Conservation (phyloP, 23 red algal genomes). For the Cyanidium caldarium region DNA sequence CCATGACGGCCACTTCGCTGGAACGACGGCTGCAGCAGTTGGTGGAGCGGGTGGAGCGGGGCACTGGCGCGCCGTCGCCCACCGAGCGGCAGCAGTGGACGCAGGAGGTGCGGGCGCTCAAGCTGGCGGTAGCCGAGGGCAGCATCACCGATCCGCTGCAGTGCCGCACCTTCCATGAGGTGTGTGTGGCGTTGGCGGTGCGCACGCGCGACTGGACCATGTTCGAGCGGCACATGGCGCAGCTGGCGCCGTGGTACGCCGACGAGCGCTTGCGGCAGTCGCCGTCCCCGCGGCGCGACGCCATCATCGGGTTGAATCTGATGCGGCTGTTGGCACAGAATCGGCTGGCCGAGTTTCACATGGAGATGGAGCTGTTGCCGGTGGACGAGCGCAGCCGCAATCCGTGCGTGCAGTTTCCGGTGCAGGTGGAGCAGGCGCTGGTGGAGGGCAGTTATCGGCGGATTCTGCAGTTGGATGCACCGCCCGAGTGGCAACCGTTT, state of each 20-base stretch:
- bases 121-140: neutral
- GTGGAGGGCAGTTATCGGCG: neutral
- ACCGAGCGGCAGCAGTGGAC: neutral
- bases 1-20: too few relatives aligned
- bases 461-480: neutral
- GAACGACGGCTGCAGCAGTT: neutral
- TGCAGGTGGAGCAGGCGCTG: conserved; percentile 5
- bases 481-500: neutral
- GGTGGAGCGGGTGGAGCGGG: neutral
- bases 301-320: conserved; percentile 69
- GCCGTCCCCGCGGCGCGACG: conserved; percentile 31
- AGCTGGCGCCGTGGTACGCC: conserved; percentile 64
- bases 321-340: conserved; percentile 84
- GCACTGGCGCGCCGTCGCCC: neutral
- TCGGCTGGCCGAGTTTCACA: conserved; percentile 87
- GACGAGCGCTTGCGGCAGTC: conserved; percentile 28
- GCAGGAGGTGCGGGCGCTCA: neutral
- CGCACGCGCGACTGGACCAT: conserved; percentile 23
- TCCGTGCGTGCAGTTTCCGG: neutral
- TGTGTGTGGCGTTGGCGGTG: neutral
- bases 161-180: neutral
- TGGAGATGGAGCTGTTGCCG: conserved; percentile 76
- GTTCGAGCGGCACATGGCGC: conserved; percentile 80
- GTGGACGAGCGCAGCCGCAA: conserved; percentile 7
- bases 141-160: neutral